Evolutionary conservation across 345 rosid species (phyloP).

Genomic region (Pseudoturritis turrita): DNA sequence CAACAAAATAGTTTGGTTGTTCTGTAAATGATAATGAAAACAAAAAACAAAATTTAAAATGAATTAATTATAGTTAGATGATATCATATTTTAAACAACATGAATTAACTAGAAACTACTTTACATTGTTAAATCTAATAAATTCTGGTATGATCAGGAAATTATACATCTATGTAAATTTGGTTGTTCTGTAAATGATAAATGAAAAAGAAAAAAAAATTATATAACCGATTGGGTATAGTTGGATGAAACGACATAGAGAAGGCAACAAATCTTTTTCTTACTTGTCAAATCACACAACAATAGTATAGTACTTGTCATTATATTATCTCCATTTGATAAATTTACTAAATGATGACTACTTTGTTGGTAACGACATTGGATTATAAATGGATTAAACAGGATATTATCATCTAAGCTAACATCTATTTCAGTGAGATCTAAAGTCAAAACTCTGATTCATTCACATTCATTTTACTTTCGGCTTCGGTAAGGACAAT

Average conservation of each 20-base stretch:
- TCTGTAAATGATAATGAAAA: no score
- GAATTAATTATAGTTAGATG: no score
- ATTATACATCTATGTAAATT: not conserved
- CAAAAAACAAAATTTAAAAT: no score
- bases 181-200: slow-evolving; percentile 2
- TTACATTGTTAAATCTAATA: no score
- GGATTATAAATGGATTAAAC: not conserved
- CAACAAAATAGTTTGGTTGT: no score
- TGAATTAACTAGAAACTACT: no score
- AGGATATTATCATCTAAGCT: not conserved
- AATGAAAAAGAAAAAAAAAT: not conserved
- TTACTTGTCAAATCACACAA: slow-evolving; percentile 15
- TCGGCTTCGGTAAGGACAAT: slow-evolving; percentile 15
- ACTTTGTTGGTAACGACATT: slow-evolving; percentile 15
- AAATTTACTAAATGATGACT: not conserved
- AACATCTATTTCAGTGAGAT: slow-evolving; percentile 11
- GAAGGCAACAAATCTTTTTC: not conserved
- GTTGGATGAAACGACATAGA: slow-evolving; percentile 3
- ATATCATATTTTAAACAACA: no score
- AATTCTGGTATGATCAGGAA: no score
- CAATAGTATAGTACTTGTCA: not conserved
- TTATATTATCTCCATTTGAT: not conserved
- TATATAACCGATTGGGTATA: not conserved
- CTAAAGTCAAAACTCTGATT: slow-evolving; percentile 16
- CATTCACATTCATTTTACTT: not conserved